Evolutionary conservation across 2,329 filamentous ascomycete genomes (phyloP), one percentile per base, ranked within the genome.

Genomic region (Cladosporium sp.): DNA sequence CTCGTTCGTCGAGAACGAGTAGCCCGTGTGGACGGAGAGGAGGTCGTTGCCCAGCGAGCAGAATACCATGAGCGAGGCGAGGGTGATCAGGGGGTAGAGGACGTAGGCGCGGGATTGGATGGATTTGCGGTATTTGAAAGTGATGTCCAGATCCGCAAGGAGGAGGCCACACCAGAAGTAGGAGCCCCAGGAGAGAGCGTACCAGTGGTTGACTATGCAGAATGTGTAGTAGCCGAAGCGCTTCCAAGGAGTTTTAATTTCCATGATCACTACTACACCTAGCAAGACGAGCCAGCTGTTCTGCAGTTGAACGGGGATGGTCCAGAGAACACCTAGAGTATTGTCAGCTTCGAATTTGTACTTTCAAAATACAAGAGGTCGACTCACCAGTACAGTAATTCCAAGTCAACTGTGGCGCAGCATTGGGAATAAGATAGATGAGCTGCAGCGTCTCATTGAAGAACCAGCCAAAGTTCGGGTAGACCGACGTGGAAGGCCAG

Each of bases 291-390:
- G 65, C 77, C 77, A 80, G 5, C 74, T 70, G 34, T 74, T 75
- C 64, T 80, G 78, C 1, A 80, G 67, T 61, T 78, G 76, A 2
- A 80, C 76, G 0, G 78, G 76, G 19, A 80, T 79, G 5, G 77
- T 79, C 78, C 78, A 80, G 2, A 80, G 70, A 2, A 80, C 77
- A 17, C 55, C 54, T 56, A 11, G 2, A 7, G 1, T 22, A 7
- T 19, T 8, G 14, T 55, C 3, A 55, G 52, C 22, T 7, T 30
- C 8, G 7, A 3, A 5, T n/a, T 3, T 25, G 25, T 25, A n/a
- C n/a, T n/a, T n/a, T n/a, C n/a, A n/a, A 25, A 25, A 25, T 25
- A 25, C 25, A 37, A 12, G 22, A n/a, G 5, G 11, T 12, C 8
- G 11, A 14, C 42, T 38, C 28, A 65, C 77, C 77, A 0, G 76